Evolutionary conservation across 768 basidiomycete species (phyloP), one percentile per base, ranked within the genome.

Genomic region (Leccinum variicolor): DNA sequence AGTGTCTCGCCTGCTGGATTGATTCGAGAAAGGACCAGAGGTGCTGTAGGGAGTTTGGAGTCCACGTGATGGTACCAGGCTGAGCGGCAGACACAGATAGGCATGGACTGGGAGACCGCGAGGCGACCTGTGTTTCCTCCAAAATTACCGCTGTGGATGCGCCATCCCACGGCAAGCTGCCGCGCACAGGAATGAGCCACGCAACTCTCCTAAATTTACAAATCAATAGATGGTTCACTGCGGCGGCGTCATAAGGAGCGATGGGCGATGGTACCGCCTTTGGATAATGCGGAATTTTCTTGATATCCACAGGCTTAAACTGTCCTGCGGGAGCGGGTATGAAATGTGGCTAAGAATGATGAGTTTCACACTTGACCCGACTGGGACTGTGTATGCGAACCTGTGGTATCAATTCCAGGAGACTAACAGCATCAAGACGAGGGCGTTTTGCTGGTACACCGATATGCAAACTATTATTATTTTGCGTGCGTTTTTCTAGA

Each of bases 151-250:
- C 84, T 45, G 68, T 60, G 10, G 82, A 78, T 50, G 76, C 76
- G 29, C 67, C 69, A 11, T 70, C 68, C 81, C 81, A 86, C 36
- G 82, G 82, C 43, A 80, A 61, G 26, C 58, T 65, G 15, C 85
- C 85, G 13, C 84, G 79, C 6, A 86, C 66, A 41, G 85, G 85
- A 36, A 86, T 75, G 15, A 85, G 63, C 85, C 85, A 86, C 8
- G 81, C 79, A 50, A 70, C 72, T 50, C 83, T 79, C 50, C 74
- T 62, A 61, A 75, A 77, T 26, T 65, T 66, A 26, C 61, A 54
- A 19, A 69, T 62, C 8, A 62, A 71, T 66, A 63, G 72, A 41
- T 60, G 59, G 36, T 55, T 50, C 9, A 71, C 56, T 65, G 61
- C 74, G 72, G 68, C 76, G 74, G 55, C 23, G 43, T 66, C 64